Conservation (phyloP, 768 basidiomycete species). For the Hebeloma cylindrosporum region DNA sequence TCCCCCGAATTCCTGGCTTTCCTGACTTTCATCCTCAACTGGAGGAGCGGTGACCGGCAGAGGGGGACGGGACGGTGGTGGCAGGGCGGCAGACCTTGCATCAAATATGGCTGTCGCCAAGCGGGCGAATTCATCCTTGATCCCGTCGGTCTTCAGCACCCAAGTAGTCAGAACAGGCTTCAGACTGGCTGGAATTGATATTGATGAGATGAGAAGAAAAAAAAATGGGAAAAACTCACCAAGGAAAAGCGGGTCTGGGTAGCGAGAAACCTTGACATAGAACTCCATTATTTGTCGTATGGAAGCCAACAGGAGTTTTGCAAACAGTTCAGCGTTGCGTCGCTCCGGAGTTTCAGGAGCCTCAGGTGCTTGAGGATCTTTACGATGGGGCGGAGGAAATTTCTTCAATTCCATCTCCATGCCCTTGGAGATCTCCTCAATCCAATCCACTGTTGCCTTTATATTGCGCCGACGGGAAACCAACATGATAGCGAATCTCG, state of each 20-base stretch:
- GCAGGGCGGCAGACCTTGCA: constrained; percentile 49
- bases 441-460: constrained; percentile 58
- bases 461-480: constrained; percentile 52
- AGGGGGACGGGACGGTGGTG: constrained; percentile 38
- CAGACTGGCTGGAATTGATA: constrained; percentile 10
- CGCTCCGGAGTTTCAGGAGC: background rate
- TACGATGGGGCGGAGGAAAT: background rate
- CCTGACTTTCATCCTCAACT: constrained; percentile 46
- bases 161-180: constrained; percentile 15
- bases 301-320: constrained; percentile 57
- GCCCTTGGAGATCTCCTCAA: constrained; percentile 54
- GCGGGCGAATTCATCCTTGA: constrained; percentile 8
- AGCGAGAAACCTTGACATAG: constrained; percentile 1
- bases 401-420: constrained; percentile 55
- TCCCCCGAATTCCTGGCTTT: constrained; percentile 79
- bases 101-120: constrained; percentile 59
- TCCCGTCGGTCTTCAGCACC: constrained; percentile 8
- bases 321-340: constrained; percentile 26
- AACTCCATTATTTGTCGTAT: constrained; percentile 52
- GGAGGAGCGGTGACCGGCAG: constrained; percentile 22
- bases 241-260: constrained; percentile 20
- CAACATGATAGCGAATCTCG: constrained; percentile 65
- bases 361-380: background rate
- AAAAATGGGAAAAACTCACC: constrained; percentile 9
- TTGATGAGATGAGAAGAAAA: no score